Evolutionary conservation across 805 yeast genomes (phyloP).

Genomic region (Myxozyma lipomycoides): DNA sequence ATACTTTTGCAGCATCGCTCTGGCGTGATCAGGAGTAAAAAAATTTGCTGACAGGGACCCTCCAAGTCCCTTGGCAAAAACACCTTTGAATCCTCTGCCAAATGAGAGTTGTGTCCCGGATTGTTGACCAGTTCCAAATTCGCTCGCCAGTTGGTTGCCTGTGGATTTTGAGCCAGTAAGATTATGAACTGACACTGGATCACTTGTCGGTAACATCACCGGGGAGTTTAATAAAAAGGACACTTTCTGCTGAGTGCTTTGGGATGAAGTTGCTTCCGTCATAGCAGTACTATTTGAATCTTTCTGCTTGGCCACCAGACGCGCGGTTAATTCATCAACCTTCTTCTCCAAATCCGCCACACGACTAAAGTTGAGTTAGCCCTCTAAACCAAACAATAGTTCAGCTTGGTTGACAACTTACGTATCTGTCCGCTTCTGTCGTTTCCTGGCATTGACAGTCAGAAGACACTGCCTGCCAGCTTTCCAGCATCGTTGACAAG

Average conservation of each 20-base stretch:
- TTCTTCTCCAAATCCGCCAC: slow-evolving; percentile 38
- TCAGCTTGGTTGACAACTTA: no score
- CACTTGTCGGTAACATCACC: not conserved
- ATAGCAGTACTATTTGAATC: not conserved
- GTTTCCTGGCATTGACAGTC: slow-evolving; percentile 57
- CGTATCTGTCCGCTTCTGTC: slow-evolving; percentile 41
- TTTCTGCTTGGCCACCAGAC: slow-evolving; percentile 2
- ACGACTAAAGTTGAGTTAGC: slow-evolving; percentile 21
- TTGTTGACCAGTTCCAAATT: not conserved
- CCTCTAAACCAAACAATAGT: no score
- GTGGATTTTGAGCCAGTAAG: not conserved
- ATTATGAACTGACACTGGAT: no score
- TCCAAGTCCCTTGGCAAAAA: not conserved
- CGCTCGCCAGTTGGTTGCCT: not conserved
- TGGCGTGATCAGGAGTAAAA: slow-evolving; percentile 3
- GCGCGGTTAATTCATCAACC: slow-evolving; percentile 27
- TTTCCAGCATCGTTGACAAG: slow-evolving; percentile 67
- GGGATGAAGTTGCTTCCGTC: not conserved
- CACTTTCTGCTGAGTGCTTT: not conserved
- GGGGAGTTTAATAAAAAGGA: not conserved
- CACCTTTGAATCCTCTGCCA: slow-evolving; percentile 1
- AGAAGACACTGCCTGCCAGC: slow-evolving; percentile 62
- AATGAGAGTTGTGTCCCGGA: not conserved
- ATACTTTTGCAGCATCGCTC: not conserved
- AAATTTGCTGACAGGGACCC: not conserved